Conservation (phyloP, 208 protist genomes). For the Trypanosoma congolense region DNA sequence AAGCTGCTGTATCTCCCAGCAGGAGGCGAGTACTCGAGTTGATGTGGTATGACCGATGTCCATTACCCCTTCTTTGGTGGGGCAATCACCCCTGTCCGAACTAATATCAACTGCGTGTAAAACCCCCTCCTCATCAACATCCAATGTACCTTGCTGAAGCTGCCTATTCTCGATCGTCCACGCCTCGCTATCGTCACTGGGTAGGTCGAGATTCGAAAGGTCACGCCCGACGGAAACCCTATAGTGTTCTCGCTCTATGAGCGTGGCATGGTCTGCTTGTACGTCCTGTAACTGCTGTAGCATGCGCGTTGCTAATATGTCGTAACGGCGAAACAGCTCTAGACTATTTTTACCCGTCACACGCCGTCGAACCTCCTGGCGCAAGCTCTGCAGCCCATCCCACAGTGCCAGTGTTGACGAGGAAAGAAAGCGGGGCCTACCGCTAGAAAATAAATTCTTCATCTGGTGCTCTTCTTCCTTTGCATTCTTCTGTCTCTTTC, state of each 20-base stretch:
- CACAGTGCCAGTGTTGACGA: slow-evolving; percentile 18
- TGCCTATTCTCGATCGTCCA: too few species aligned
- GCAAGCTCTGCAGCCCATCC: slow-evolving; percentile 46
- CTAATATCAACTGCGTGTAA: too few species aligned
- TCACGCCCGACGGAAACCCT: neutral
- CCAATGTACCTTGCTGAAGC: too few species aligned
- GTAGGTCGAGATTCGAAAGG: neutral
- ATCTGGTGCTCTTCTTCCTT: neutral
- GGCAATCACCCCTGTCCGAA: too few species aligned
- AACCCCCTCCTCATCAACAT: too few species aligned
- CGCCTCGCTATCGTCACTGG: neutral
- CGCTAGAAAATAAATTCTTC: neutral
- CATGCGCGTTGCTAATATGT: slow-evolving; percentile 35
- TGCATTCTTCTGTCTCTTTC: slow-evolving; percentile 16
- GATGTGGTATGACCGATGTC: slow-evolving; percentile 38
- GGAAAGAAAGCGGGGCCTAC: neutral
- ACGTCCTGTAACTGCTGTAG: slow-evolving; percentile 30
- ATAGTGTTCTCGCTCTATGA: slow-evolving; percentile 9
- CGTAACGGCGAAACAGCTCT: slow-evolving; percentile 65
- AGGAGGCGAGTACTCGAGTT: slow-evolving; percentile 40
- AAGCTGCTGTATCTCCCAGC: slow-evolving; percentile 59
- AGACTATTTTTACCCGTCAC: slow-evolving; percentile 64
- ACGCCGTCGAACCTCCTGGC: slow-evolving; percentile 62
- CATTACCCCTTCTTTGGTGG: slow-evolving; percentile 38
- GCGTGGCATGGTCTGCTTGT: slow-evolving; percentile 10